Base-by-base conservation (phyloP, 805 yeast genomes). In the Wickerhamiella spandovensis region DNA sequence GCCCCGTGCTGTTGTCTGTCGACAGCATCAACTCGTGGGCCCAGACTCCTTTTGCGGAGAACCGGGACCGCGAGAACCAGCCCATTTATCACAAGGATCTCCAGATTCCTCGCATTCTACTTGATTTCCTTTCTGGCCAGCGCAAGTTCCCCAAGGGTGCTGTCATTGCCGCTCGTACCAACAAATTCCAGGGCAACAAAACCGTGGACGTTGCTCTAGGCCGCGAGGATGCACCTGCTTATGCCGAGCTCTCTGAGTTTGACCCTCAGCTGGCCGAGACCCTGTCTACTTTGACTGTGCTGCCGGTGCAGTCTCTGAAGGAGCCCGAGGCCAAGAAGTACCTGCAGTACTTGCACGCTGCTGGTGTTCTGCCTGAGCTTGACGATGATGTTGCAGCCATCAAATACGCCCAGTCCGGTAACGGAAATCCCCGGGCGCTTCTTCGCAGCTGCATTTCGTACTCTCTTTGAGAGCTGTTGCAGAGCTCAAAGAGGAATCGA, bases 1-100 rank as follows among this genome's bases (percentile, higher is more conserved):
- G 38, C 12, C 46, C 46, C 15, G 46, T 44, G 22, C 69, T 76
- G 47, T 70, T 86, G 43, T 73, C 94, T 2, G 72, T 87, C 43
- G 97, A 88, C 64, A 80, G 84, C 61, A 73, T 86, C 61, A 79
- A 85, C 52, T 77, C 80, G 2, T 66, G 85, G 51, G 63, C 79
- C 12, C 74, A 79, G 38, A 59, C 67, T 28, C 72, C 83, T 6
- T 65, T 65, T 48, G 76, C 95, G 8, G 72, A 67, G 41, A 86
- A 88, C 67, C 74, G 76, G 57, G 74, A 80, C 60, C 64, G 73
- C 1, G 69, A 76, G 22, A 78, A 79, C 66, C 63, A 68, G 41
- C 73, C 73, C 9, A 74, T 88, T 50, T 77, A 77, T 57, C 72
- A 80, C 52, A 70, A 72, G 21, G 75, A 81, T 25, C 72, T 88